phyloP scores from a whole-genome alignment of 345 rosid species.

The Murraya paniculata region DNA sequence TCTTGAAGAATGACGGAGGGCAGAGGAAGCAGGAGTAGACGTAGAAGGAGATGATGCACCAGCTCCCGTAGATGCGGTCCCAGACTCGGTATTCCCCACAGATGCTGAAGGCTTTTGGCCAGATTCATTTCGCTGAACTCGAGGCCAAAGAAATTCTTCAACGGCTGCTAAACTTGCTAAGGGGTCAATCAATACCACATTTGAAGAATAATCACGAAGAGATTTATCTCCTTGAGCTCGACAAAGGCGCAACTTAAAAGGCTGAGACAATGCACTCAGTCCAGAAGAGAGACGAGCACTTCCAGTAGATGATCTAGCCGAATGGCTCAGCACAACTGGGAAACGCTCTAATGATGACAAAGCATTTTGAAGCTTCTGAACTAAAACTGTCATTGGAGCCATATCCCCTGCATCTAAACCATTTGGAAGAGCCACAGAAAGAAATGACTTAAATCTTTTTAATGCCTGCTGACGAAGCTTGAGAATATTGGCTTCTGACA shows the following conservation, averaged over 20 bases:
- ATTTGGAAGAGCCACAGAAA: conserved; percentile 72
- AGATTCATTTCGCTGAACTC: conserved; percentile 87
- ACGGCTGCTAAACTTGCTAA: conserved; percentile 94
- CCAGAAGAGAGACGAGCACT: conserved; percentile 98
- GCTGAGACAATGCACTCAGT: conserved; percentile 89
- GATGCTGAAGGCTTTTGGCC: conserved; percentile 67
- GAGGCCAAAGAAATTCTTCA: conserved; percentile 98
- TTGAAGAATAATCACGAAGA: conserved; percentile 96
- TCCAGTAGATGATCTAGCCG: conserved; percentile 81
- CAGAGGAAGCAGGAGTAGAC: conserved; percentile 62
- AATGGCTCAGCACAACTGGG: conserved; percentile 93
- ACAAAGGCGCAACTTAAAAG: conserved; percentile 90
- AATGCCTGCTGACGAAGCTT: conserved; percentile 85
- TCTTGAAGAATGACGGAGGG: conserved; percentile 81
- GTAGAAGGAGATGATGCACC: conserved; percentile 78
- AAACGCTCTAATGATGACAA: conserved; percentile 91
- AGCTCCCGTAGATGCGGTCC: conserved; percentile 54
- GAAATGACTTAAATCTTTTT: conserved; percentile 74
- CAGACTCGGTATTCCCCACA: conserved; percentile 66
- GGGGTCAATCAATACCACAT: conserved; percentile 91
- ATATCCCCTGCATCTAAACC: conserved; percentile 41
- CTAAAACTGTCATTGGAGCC: conserved; percentile 74
- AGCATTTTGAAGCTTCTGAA: conserved; percentile 98
- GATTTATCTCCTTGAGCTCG: conserved; percentile 90
- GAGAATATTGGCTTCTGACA: conserved; percentile 68